Percentiles rank a stretch among this genome's conserved stretches.
These are phyloP conservation scores for Spergularia bocconei DNA, from an alignment of 148 eudicot genomes.

Conservation along the genomic window DNA sequence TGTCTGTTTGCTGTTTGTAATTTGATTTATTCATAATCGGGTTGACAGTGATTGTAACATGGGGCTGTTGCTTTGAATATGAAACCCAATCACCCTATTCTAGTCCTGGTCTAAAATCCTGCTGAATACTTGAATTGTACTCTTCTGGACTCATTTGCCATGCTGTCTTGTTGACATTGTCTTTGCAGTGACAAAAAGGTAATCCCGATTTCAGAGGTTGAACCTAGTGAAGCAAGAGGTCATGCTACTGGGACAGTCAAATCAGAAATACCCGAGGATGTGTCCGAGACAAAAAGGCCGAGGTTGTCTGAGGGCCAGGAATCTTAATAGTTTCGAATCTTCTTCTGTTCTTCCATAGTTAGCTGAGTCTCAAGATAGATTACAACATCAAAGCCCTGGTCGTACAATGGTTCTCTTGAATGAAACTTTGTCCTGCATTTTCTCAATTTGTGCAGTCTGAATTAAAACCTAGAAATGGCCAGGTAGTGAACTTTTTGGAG, in stretches of 20 bases:
- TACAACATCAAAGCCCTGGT: no score
- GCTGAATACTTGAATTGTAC: no score
- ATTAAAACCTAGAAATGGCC: background rate
- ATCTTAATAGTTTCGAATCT: background rate
- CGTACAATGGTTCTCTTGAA: background rate
- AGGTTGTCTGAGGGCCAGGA: constrained; percentile 17
- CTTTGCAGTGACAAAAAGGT: background rate
- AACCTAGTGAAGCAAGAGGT: constrained; percentile 10
- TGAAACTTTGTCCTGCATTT: background rate
- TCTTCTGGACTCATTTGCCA: no score
- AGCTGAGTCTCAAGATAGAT: background rate
- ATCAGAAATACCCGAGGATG: constrained; percentile 9
- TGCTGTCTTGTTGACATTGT: no score
- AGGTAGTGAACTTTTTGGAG: background rate
- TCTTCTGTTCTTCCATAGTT: background rate
- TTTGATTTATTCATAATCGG: no score
- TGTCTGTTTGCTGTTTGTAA: no score
- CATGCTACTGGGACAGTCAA: background rate
- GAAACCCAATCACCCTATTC: no score
- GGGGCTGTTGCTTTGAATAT: no score
- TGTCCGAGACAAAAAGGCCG: constrained; percentile 22
- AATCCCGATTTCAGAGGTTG: constrained; percentile 9
- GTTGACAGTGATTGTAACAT: no score
- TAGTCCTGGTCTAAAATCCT: no score
- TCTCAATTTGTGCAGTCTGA: background rate